Base-by-base conservation (phyloP, 108 stramenopile genomes). In the Pseudonitzschia pungens region DNA sequence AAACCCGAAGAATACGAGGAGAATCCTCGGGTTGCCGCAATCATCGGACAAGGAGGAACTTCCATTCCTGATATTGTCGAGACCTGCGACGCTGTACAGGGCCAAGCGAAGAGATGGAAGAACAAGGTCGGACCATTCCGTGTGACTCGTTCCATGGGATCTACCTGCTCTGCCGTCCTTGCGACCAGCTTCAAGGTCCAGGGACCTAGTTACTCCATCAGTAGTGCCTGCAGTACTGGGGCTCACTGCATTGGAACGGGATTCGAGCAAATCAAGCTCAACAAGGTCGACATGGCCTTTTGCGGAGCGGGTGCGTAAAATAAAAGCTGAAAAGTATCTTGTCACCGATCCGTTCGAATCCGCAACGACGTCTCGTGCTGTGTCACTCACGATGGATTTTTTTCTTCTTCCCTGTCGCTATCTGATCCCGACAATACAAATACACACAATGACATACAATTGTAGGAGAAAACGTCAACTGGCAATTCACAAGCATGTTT, bases 81-180 rank as follows among this genome's bases (percentile, higher is more conserved):
- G 78, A 96, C 95, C 5, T 89, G 92, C 21, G 84, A 89, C 31
- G 95, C 95, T 24, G 95, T 96, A n/a, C 65, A 82, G 74, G 67
- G 40, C 11, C 91, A 90, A 20, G 83, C 63, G 40, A 88, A 90
- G 75, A 82, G 94, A 31, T 96, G 94, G 94, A 92, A 91, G 89
- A 96, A 96, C 80, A 92, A 96, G 89, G 92, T 96, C 59, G 95
- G 95, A 27, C 95, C 95, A 16, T 96, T 94, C 84, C 95, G 95
- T 69, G 95, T 96, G 65, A 96, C 95, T 11, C 69, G 95, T 63
- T 87, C 88, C 71, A 96, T 96, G 95, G 95, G 95, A 75, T 92
- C 92, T 28, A 96, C 95, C 57, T 92, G 90, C 56, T 83, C 81
- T 58, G 95, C 95, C 43, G 95, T 96, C 12, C 71, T 96, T 42